A percentile compares a stretch with the other conserved stretches of the same genome.
phyloP scores from a whole-genome alignment of 306 rosid species.

The Canavalia ensiformis region DNA sequence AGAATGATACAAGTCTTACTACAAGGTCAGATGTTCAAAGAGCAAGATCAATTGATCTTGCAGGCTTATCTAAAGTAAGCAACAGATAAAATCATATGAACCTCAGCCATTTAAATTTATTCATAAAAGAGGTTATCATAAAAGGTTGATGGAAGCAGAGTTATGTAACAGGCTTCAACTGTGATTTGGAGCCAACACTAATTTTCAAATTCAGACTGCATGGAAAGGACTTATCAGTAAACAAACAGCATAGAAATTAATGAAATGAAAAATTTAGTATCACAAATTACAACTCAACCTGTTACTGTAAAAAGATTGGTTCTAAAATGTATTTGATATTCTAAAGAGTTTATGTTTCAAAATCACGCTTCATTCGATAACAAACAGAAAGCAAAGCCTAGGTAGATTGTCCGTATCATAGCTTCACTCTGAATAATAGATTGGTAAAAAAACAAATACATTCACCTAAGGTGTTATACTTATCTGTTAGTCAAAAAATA shows the following conservation, averaged over 20 bases:
- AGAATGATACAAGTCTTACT: not conserved
- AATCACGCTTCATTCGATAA: not conserved
- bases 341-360: not conserved
- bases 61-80: not conserved
- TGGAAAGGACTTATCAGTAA: not conserved
- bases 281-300: not conserved
- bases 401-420: not conserved
- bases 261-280: not conserved
- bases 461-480: not conserved
- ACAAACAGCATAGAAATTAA: not conserved
- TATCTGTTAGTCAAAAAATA: not conserved
- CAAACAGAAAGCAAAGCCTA: not conserved
- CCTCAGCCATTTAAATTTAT: not conserved
- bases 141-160: not conserved
- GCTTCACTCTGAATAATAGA: not conserved
- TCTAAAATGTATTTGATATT: not conserved
- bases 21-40: not conserved
- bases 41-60: not conserved
- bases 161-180: not conserved
- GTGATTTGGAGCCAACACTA: not conserved
- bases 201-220: not conserved
- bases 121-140: not conserved
- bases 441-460: not conserved
- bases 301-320: not conserved
- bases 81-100: slow-evolving; percentile 13